Evolutionary conservation across 2,329 filamentous ascomycete species (phyloP), one percentile per base, ranked within the genome.

Genomic region (Beauveria sp.): DNA sequence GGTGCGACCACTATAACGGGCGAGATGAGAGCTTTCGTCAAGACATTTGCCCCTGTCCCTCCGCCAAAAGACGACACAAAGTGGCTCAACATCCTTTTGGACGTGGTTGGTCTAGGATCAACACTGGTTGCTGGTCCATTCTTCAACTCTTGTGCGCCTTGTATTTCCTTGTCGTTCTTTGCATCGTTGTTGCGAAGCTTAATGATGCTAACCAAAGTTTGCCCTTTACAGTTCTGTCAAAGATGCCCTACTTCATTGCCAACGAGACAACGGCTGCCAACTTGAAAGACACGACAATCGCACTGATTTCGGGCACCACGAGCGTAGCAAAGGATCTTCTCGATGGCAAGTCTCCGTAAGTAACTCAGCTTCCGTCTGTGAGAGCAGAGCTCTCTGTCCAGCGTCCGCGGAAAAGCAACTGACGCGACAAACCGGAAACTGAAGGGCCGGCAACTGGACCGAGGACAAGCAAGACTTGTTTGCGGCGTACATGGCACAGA

Each of bases 41-140:
- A 24, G 51, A 54, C 34, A 18, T 54, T 54, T 54, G 38, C 51
- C n/a, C 51, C 51, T 20, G 51, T 54, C 16, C 49, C 49, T 14
- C 51, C 51, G 31, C 51, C 51, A 34, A 54, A 54, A 20, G 51
- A 54, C n/a, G 51, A 54, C 34, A n/a, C n/a, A n/a, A n/a, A n/a
- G n/a, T 42, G 51, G 51, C 51, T 54, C 31, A 42, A 54, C 20
- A 42, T 54, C 20, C 20, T 54, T 16, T 24, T 54, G 51, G 51
- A 54, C 31, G 51, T 42, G 12, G 31, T 54, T 3, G 51, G 51
- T 3, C 34, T 54, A 18, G 51, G 51, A 22, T 54, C 34, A 8
- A 54, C 51, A 16, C n/a, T 54, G 20, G 51, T 54, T 10, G 51
- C 51, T 54, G 51, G 51, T 43, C 52, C 52, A 43, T 43, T 43